phyloP scores from a whole-genome alignment of 2,329 filamentous ascomycete species.

The Nemania diffusa region DNA sequence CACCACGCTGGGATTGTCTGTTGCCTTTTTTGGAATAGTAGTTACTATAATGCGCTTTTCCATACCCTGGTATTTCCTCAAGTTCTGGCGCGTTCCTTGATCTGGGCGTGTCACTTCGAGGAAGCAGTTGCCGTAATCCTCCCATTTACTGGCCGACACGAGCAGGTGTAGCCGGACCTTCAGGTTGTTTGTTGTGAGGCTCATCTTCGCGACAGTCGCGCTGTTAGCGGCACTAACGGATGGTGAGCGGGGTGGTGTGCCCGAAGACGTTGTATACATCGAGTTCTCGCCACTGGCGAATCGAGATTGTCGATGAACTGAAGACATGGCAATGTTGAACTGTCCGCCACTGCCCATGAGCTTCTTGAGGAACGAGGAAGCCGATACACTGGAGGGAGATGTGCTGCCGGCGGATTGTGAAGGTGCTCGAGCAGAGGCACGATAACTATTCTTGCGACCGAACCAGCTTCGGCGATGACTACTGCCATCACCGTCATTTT shows the following conservation, averaged over 20 bases:
- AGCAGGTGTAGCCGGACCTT: slow-evolving; percentile 88
- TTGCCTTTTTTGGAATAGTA: slow-evolving; percentile 72
- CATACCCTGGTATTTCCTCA: slow-evolving; percentile 70
- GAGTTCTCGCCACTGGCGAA: slow-evolving; percentile 66
- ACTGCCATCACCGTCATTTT: slow-evolving; percentile 60
- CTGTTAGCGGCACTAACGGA: slow-evolving; percentile 66
- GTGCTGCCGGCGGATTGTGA: slow-evolving; percentile 77
- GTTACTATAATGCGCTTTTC: slow-evolving; percentile 89
- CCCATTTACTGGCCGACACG: slow-evolving; percentile 82
- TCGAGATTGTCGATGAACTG: slow-evolving; percentile 69
- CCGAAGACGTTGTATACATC: slow-evolving; percentile 68
- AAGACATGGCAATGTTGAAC: slow-evolving; percentile 87
- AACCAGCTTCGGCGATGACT: slow-evolving; percentile 67
- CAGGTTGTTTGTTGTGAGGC: slow-evolving; percentile 78
- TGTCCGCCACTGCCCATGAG: slow-evolving; percentile 77
- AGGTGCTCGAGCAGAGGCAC: slow-evolving; percentile 69
- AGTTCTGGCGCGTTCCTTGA: slow-evolving; percentile 67
- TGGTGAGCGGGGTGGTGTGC: slow-evolving; percentile 64
- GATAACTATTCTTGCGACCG: slow-evolving; percentile 72
- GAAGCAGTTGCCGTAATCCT: slow-evolving; percentile 86
- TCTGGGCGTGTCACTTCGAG: slow-evolving; percentile 85
- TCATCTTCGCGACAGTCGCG: slow-evolving; percentile 57
- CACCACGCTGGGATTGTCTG: slow-evolving; percentile 62
- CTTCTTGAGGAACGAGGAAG: slow-evolving; percentile 79
- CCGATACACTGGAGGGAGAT: slow-evolving; percentile 70